A percentile compares a stretch with the other conserved stretches of the same genome.
These are phyloP conservation scores for Nemania diffusa DNA, from an alignment of 2,329 filamentous ascomycete genomes.

Conservation along the genomic window DNA sequence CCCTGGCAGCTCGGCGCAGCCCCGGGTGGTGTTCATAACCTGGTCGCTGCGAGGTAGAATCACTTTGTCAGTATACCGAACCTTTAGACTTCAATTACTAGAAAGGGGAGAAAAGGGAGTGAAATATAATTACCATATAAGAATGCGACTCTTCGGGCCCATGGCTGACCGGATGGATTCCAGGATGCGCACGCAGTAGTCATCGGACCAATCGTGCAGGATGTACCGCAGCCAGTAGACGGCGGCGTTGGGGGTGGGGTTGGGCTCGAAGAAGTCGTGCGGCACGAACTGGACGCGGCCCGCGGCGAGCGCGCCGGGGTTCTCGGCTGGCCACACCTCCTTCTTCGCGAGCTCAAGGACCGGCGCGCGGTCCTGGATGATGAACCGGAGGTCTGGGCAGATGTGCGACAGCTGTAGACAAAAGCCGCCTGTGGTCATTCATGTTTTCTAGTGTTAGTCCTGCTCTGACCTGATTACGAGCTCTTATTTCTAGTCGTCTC, in stretches of 20 bases:
- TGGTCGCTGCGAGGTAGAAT: too few species aligned
- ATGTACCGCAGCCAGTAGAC: constrained; percentile 34
- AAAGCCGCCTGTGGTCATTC: constrained; percentile 47
- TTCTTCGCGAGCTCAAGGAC: constrained; percentile 22
- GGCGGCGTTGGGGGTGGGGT: constrained; percentile 43
- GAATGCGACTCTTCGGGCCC: constrained; percentile 35
- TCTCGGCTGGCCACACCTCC: constrained; percentile 22
- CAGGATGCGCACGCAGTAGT: constrained; percentile 48
- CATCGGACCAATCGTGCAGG: constrained; percentile 52
- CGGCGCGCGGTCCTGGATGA: constrained; percentile 51
- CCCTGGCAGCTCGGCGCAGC: constrained; percentile 42
- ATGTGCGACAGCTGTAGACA: constrained; percentile 48
- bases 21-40: constrained; percentile 52
- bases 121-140: constrained; percentile 38
- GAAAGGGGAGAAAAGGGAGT: too few species aligned
- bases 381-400: constrained; percentile 50
- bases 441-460: too few species aligned
- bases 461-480: too few species aligned
- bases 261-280: constrained; percentile 50
- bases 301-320: too few species aligned
- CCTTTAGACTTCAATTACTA: too few species aligned
- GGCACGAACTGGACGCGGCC: constrained; percentile 37
- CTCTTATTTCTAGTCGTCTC: too few species aligned
- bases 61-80: too few species aligned
- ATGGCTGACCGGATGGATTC: constrained; percentile 32